Evolutionary conservation across 805 yeast species (phyloP).

Genomic region (Starmera dryadoides): DNA sequence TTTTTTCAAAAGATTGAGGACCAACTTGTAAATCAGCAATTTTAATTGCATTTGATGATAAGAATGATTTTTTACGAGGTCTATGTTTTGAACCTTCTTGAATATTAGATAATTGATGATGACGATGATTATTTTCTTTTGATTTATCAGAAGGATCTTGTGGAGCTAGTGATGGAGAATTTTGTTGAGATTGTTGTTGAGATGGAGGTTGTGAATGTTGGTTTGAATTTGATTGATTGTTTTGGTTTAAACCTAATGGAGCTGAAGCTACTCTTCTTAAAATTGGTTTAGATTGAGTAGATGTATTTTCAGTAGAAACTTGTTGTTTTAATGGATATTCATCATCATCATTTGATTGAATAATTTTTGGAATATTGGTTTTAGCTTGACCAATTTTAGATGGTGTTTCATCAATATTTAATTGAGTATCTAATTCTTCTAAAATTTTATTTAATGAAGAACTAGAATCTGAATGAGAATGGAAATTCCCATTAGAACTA

Average conservation of each 20-base stretch:
- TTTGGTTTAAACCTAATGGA: constrained; percentile 49
- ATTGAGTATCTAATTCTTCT: constrained; percentile 16
- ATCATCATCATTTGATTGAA: no score
- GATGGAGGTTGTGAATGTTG: constrained; percentile 17
- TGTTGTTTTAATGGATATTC: no score
- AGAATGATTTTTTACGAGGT: constrained; percentile 39
- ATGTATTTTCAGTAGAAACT: no score
- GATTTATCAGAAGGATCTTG: constrained; percentile 5
- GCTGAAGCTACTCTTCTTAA: constrained; percentile 81
- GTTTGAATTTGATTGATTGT: constrained; percentile 11
- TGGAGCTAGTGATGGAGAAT: constrained; percentile 11
- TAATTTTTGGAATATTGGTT: no score
- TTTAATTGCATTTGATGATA: constrained; percentile 65
- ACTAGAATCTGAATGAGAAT: constrained; percentile 11
- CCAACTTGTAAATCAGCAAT: constrained; percentile 74
- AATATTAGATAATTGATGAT: constrained; percentile 2
- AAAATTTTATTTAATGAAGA: constrained; percentile 25
- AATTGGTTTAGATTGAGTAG: constrained; percentile 22
- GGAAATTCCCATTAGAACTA: no score
- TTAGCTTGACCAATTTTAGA: constrained; percentile 12
- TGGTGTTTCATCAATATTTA: constrained; percentile 1
- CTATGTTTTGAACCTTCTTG: constrained; percentile 11
- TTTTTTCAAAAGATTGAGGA: constrained; percentile 82
- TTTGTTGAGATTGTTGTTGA: constrained; percentile 9
- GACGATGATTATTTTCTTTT: constrained; percentile 2